Percentiles rank a stretch among this genome's conserved stretches.
Conservation (phyloP, 2,329 filamentous ascomycete species). For the Hymenoscyphus albidus region DNA sequence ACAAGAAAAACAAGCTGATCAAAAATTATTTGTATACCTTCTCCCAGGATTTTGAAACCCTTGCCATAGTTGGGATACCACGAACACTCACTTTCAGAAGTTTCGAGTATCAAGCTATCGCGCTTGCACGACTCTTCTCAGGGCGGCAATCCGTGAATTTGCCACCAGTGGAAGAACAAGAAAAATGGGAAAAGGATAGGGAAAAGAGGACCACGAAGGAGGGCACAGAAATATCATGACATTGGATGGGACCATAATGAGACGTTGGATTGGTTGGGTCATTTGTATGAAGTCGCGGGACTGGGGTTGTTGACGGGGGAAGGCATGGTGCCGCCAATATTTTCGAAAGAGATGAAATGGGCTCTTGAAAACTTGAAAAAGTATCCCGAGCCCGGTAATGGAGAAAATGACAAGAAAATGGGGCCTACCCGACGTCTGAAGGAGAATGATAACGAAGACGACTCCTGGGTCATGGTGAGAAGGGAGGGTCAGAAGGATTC, state of each 20-base stretch:
- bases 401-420: neutral
- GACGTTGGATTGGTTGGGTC: conserved; percentile 45
- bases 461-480: neutral
- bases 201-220: conserved; percentile 32
- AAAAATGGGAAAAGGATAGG: conserved; percentile 45
- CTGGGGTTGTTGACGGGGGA: conserved; percentile 45
- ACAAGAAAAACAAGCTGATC: conserved; percentile 41
- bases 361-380: conserved; percentile 47
- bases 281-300: conserved; percentile 47
- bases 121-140: conserved; percentile 47
- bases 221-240: conserved; percentile 48
- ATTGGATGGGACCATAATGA: conserved; percentile 50
- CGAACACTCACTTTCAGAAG: conserved; percentile 49
- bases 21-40: conserved; percentile 52
- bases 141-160: conserved; percentile 39
- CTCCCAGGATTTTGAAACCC: conserved; percentile 43
- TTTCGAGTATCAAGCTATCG: conserved; percentile 55
- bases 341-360: conserved; percentile 44
- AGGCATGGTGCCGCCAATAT: conserved; percentile 44
- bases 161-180: conserved; percentile 38
- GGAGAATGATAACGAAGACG: neutral
- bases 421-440: neutral
- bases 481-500: neutral
- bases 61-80: conserved; percentile 51
- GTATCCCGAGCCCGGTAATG: conserved; percentile 40